Percentiles rank a stretch among this genome's conserved stretches.
Conservation (phyloP, 2,329 filamentous ascomycete species). For the Fusarium xylarioides region DNA sequence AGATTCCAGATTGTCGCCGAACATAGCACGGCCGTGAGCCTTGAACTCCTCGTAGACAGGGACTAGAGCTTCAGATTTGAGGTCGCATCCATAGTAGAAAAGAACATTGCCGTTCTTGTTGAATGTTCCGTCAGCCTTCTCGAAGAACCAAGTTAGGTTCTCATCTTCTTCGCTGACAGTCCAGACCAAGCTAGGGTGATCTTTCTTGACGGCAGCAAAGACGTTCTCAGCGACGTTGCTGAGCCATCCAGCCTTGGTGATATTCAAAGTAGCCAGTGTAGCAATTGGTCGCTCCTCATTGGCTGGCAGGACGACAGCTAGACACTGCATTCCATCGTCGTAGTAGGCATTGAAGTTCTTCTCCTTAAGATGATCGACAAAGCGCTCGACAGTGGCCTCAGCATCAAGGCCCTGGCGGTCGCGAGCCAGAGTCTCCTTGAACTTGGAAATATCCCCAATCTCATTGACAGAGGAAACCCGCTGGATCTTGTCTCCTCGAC, state of each 20-base stretch:
- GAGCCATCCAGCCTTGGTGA: constrained; percentile 94
- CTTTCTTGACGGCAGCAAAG: constrained; percentile 92
- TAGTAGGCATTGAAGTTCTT: constrained; percentile 92
- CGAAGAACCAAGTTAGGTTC: constrained; percentile 98
- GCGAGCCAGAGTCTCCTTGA: constrained; percentile 84
- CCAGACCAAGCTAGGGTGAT: constrained; percentile 91
- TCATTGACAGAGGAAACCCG: constrained; percentile 76
- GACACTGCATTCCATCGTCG: constrained; percentile 91
- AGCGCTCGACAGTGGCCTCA: constrained; percentile 84
- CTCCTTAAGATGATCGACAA: constrained; percentile 79
- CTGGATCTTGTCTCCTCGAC: constrained; percentile 88
- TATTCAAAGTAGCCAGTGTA: constrained; percentile 88
- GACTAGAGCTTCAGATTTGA: constrained; percentile 77
- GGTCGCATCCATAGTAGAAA: constrained; percentile 94
- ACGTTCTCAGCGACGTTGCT: constrained; percentile 96
- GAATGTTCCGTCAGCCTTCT: constrained; percentile 93
- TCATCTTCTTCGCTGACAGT: constrained; percentile 97
- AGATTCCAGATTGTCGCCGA: constrained; percentile 90
- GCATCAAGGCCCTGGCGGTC: constrained; percentile 86
- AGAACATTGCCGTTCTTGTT: constrained; percentile 87
- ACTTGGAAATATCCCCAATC: constrained; percentile 77
- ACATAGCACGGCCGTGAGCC: constrained; percentile 83
- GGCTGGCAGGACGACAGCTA: constrained; percentile 87
- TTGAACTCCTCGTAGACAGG: constrained; percentile 81
- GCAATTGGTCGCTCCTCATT: constrained; percentile 73